Evolutionary conservation across 2,329 filamentous ascomycete species (phyloP).

Genomic region (Hymenoscyphus scutula): DNA sequence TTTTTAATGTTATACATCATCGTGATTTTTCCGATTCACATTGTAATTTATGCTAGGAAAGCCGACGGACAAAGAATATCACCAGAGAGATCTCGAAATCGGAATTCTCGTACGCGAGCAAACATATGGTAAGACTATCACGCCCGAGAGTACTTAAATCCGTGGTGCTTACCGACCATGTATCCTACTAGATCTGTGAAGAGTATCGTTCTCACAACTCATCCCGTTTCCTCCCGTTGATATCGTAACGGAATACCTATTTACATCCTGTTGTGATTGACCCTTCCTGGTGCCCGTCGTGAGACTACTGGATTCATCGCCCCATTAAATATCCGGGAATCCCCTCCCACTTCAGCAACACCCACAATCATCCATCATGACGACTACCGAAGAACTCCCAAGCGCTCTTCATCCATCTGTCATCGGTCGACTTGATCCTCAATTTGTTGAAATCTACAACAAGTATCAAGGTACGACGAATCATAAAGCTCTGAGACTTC

Average conservation of each 20-base stretch:
- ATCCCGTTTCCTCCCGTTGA: no score
- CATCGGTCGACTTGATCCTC: slow-evolving; percentile 23
- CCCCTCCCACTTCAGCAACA: neutral
- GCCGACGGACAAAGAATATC: no score
- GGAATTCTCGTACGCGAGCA: no score
- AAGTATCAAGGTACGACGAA: slow-evolving; percentile 25
- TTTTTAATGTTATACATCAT: neutral
- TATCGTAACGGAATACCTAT: neutral
- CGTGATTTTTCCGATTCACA: no score
- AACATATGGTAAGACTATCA: no score
- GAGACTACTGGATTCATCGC: neutral
- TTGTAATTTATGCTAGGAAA: no score
- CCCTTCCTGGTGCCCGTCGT: neutral
- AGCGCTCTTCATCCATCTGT: slow-evolving; percentile 25
- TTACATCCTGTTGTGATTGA: no score
- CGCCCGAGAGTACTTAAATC: no score
- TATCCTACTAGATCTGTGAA: no score
- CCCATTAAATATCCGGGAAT: neutral
- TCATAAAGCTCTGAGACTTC: neutral
- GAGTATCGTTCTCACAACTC: no score
- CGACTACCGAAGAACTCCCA: slow-evolving; percentile 23
- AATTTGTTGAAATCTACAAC: slow-evolving; percentile 26
- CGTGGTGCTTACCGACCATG: no score
- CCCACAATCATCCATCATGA: slow-evolving; percentile 13
- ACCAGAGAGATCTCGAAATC: no score